Evolutionary conservation across 306 rosid species (phyloP), one percentile per base, ranked within the genome.

Genomic region (Vigna trinervia): DNA sequence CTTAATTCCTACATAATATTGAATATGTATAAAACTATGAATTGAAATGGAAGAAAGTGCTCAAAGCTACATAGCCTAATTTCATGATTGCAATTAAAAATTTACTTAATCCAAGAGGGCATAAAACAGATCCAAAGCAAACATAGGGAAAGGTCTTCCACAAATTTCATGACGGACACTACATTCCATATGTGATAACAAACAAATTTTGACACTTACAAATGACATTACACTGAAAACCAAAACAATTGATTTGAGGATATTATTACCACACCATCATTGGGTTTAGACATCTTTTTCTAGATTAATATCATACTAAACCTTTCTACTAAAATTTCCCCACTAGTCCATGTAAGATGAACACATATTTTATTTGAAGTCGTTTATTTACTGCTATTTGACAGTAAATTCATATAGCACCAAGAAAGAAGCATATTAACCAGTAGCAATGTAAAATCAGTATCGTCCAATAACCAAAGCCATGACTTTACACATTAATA

Each of bases 251-350:
- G 17, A 52, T 71, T 51, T 36, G n/a, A 52, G 28, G 50, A 74
- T 69, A 74, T 54, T 69, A 67, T 66, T 71, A 41, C 83, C 77
- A 48, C 66, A 22, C 23, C 62, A 59, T 30, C 46, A 45, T 72
- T 60, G n/a, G 38, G 38, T 36, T 79, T 60, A 68, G 53, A 12
- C 50, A 52, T 69, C 26, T 75, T 19, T 39, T 75, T 75, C 47
- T 54, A 23, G 43, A 74, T n/a, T 39, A 30, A 39, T 74, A 32
- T 5, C 45, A 79, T 38, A 76, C 8, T 50, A 41, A 50, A 20
- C 52, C 60, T 10, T 66, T 71, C 45, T 47, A 72, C n/a, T 12
- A 62, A 74, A 54, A 46, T 47, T 60, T 54, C 6, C 56, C 20
- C 30, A 77, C 15, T 53, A 76, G 14, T 50, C 41, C 47, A 45